Conservation (phyloP, 345 rosid genomes). For the Brassica juncea region DNA sequence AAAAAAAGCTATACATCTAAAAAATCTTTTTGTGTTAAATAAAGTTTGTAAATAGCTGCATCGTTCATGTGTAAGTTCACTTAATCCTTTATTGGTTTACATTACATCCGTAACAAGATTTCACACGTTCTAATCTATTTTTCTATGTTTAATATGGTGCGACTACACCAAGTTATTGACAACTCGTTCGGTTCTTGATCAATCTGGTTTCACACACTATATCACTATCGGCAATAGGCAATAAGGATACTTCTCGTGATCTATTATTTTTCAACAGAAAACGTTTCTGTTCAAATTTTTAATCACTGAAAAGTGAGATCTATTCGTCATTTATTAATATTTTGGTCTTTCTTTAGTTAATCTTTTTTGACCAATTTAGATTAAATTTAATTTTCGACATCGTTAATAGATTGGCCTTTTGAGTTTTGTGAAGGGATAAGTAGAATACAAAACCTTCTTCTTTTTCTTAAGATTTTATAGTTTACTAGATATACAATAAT, state of each 20-base stretch:
- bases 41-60: not conserved
- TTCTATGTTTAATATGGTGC: constrained; percentile 2
- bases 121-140: constrained; percentile 17
- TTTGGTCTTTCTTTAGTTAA: not conserved
- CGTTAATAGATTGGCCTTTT: not conserved
- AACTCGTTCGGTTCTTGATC: constrained; percentile 7
- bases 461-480: constrained; percentile 1
- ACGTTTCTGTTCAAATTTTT: not conserved
- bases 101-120: constrained; percentile 5
- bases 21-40: not conserved
- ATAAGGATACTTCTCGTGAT: not conserved
- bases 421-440: not conserved
- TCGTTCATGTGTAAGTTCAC: not conserved
- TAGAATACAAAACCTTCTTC: not conserved
- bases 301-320: not conserved
- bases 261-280: not conserved
- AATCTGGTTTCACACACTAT: constrained; percentile 12
- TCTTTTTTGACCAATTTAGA: not conserved
- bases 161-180: constrained; percentile 4
- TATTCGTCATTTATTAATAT: not conserved
- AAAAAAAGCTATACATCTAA: not conserved
- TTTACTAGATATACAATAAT: not conserved
- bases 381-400: not conserved
- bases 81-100: constrained; percentile 2
- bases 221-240: not conserved